These are phyloP conservation scores for Lasiodiplodia hormozganensis DNA, from an alignment of 2,329 filamentous ascomycete species.

Conservation along the genomic window DNA sequence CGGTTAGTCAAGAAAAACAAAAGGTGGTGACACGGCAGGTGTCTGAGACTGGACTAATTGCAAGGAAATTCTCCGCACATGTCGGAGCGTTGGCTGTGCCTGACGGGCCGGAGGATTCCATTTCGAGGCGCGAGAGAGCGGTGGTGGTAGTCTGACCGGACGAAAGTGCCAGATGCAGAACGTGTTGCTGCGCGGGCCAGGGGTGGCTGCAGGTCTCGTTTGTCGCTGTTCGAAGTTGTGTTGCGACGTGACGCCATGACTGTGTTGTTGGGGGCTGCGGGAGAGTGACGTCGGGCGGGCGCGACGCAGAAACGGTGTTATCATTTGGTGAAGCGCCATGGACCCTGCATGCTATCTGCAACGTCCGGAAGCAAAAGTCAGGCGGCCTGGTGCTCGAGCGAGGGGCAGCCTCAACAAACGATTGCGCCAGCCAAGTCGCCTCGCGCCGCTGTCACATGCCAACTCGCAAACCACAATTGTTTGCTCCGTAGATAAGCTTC, in stretches of 20 bases:
- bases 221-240: not conserved
- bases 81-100: too few relatives aligned
- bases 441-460: conserved; percentile 14
- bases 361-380: conserved; percentile 8
- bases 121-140: not conserved
- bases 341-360: conserved; percentile 18
- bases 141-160: not conserved
- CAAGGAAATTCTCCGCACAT: too few relatives aligned
- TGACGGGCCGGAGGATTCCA: not conserved
- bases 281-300: not conserved
- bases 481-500: conserved; percentile 8
- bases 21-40: too few relatives aligned
- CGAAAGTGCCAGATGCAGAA: not conserved
- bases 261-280: not conserved
- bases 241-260: not conserved
- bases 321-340: conserved; percentile 4
- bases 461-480: not conserved
- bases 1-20: too few relatives aligned
- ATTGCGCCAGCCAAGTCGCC: conserved; percentile 1
- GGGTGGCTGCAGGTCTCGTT: not conserved
- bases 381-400: not conserved
- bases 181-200: not conserved
- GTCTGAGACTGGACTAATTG: too few relatives aligned
- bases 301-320: conserved; percentile 2
- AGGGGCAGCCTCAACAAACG: conserved; percentile 10